These are phyloP conservation scores for Starmerella powellii DNA, from an alignment of 805 yeast species.

Conservation along the genomic window DNA sequence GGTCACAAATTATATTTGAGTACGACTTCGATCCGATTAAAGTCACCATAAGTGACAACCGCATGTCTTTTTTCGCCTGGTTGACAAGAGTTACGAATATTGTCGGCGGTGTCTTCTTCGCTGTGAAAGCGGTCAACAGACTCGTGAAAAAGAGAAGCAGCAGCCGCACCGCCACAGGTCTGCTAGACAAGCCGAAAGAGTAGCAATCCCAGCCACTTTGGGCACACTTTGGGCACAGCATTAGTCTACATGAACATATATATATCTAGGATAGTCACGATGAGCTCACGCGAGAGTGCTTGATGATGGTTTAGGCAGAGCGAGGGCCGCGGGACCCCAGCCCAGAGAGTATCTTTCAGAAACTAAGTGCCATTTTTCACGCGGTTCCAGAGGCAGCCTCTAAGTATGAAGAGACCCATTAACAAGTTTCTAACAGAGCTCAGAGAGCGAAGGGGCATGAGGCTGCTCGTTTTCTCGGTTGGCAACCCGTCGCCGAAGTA, in stretches of 20 bases:
- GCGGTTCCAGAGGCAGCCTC: background rate
- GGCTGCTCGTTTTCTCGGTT: constrained; percentile 33
- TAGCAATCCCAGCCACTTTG: background rate
- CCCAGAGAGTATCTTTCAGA: too few species aligned
- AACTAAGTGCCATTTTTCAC: too few species aligned
- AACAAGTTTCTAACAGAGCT: constrained; percentile 19
- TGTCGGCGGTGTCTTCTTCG: constrained; percentile 56
- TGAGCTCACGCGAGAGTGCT: too few species aligned
- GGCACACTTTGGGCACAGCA: too few species aligned
- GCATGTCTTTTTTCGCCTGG: constrained; percentile 70
- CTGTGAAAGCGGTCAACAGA: constrained; percentile 3
- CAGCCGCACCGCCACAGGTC: constrained; percentile 6
- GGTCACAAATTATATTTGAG: constrained; percentile 71
- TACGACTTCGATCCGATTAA: constrained; percentile 85
- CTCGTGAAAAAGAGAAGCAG: background rate
- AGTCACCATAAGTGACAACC: constrained; percentile 51
- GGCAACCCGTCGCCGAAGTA: constrained; percentile 68
- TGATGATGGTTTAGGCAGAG: too few species aligned
- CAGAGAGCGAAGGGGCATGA: constrained; percentile 9
- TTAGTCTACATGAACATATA: too few species aligned
- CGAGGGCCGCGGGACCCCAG: too few species aligned
- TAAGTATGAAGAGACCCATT: constrained; percentile 14
- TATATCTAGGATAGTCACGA: too few species aligned
- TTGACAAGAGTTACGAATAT: constrained; percentile 68
- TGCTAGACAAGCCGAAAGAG: constrained; percentile 10